Conservation (phyloP, 1,139 yeast species). For the Taphrina flavorubra region DNA sequence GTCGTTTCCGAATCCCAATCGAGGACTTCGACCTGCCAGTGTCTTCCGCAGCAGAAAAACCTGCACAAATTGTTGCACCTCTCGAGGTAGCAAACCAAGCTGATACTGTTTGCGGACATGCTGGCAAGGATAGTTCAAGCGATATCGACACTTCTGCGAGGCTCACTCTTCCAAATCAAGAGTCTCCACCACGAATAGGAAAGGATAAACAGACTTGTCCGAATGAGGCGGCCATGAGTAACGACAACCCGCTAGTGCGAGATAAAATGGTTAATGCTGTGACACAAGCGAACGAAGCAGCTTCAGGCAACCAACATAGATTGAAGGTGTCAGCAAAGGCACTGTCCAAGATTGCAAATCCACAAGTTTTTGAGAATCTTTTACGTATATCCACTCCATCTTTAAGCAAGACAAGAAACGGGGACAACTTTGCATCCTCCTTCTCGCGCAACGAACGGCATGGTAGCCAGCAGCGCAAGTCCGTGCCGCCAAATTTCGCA, state of each 20-base stretch:
- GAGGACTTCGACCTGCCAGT: slow-evolving; percentile 2
- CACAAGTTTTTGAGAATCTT: slow-evolving; percentile 1
- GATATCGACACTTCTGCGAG: not conserved
- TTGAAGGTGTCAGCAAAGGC: not conserved
- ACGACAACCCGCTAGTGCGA: not conserved
- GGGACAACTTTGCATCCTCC: not conserved
- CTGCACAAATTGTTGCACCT: not conserved
- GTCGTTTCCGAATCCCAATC: not conserved
- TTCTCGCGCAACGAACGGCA: not conserved
- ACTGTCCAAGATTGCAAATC: not conserved
- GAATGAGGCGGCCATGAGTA: not conserved
- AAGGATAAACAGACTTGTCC: not conserved
- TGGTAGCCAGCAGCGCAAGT: slow-evolving; percentile 3
- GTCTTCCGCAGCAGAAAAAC: not conserved
- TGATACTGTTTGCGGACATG: not conserved
- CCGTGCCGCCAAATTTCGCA: not conserved
- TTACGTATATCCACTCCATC: slow-evolving; percentile 6
- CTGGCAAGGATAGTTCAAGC: not conserved
- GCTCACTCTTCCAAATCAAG: too few relatives aligned
- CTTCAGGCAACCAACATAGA: not conserved
- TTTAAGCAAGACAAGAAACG: not conserved
- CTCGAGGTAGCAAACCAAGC: not conserved
- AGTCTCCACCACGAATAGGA: not conserved
- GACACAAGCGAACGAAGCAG: not conserved
- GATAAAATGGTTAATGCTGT: not conserved